phyloP scores from a whole-genome alignment of 2,329 filamentous ascomycete species.

The Colletotrichum tropicicola region DNA sequence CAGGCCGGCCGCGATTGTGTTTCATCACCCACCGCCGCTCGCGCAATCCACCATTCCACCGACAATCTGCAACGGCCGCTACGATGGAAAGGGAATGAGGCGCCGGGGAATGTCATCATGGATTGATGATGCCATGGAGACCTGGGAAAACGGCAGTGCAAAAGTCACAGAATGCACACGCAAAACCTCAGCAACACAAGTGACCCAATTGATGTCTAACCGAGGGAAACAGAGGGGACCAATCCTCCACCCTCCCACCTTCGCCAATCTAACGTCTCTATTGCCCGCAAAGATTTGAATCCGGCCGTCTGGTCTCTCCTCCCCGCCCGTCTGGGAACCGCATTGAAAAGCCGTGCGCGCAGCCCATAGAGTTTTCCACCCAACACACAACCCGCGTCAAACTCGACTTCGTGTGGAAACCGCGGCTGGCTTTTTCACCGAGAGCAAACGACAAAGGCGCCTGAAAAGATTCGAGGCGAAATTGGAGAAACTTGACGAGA shows the following conservation, averaged over 20 bases:
- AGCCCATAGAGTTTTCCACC: neutral
- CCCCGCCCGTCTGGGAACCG: neutral
- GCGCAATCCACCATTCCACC: neutral
- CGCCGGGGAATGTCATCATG: constrained; percentile 23
- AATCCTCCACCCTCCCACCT: neutral
- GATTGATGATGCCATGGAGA: constrained; percentile 24
- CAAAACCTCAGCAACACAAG: too few species aligned
- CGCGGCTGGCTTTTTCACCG: neutral
- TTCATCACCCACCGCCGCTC: neutral
- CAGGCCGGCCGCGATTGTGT: neutral
- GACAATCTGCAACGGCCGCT: constrained; percentile 10
- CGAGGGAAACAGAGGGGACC: neutral
- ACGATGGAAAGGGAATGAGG: constrained; percentile 10
- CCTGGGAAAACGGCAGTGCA: constrained; percentile 1
- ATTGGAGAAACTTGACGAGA: neutral
- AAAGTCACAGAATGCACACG: neutral
- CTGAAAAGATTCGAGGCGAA: neutral
- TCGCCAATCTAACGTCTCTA: constrained; percentile 11
- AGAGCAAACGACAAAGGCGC: neutral
- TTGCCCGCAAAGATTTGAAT: neutral
- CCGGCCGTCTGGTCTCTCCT: neutral
- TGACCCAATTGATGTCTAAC: neutral
- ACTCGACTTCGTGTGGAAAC: neutral
- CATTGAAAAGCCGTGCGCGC: constrained; percentile 26
- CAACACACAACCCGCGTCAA: neutral